Evolutionary conservation across 495 filamentous ascomycete species (phyloP).

Genomic region (Xylaria castorea): DNA sequence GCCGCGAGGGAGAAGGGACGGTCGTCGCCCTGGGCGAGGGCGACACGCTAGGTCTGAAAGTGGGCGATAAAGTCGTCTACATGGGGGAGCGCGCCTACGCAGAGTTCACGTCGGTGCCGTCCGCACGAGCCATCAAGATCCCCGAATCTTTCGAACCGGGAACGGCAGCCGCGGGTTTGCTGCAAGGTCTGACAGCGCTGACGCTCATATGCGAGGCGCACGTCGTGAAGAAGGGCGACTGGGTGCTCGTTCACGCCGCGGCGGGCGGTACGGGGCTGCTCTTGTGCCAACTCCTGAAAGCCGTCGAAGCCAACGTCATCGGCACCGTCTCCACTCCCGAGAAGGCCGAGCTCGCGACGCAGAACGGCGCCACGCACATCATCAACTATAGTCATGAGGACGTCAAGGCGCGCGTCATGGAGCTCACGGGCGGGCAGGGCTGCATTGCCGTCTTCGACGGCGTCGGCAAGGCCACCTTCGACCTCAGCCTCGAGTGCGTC

Average conservation of each 20-base stretch:
- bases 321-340: constrained; percentile 78
- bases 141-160: constrained; percentile 68
- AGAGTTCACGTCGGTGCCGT: constrained; percentile 69
- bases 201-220: constrained; percentile 81
- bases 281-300: constrained; percentile 75
- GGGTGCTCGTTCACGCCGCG: constrained; percentile 88
- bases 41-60: constrained; percentile 54
- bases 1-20: constrained; percentile 73
- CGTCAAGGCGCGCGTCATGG: constrained; percentile 67
- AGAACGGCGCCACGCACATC: constrained; percentile 72
- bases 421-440: constrained; percentile 74
- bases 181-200: constrained; percentile 89
- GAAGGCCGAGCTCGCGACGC: constrained; percentile 74
- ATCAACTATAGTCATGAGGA: constrained; percentile 76
- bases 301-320: constrained; percentile 79
- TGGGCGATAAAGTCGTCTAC: constrained; percentile 74
- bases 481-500: constrained; percentile 77
- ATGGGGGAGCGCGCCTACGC: constrained; percentile 71
- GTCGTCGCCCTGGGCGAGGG: constrained; percentile 45
- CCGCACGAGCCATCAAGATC: constrained; percentile 64
- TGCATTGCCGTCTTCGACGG: constrained; percentile 87
- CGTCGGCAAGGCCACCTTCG: constrained; percentile 88
- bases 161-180: constrained; percentile 68
- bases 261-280: constrained; percentile 86
- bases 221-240: constrained; percentile 73